Evolutionary conservation across 2,329 filamentous ascomycete species (phyloP), one percentile per base, ranked within the genome.

Genomic region (Colletotrichum lentis): DNA sequence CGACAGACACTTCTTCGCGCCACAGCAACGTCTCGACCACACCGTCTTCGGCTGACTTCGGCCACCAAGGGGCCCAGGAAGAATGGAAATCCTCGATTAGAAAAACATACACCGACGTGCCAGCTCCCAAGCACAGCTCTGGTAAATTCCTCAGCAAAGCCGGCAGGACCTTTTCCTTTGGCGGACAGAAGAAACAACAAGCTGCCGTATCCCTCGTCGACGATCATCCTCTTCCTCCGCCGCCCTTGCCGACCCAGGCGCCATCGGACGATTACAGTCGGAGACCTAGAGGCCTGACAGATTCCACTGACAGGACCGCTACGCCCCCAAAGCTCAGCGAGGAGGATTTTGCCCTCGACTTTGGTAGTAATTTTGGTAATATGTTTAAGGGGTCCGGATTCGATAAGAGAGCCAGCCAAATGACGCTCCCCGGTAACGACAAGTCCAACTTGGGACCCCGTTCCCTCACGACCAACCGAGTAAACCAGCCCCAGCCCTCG

Each of bases 1-100:
- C 85, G 61, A 85, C 83, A 71, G 86, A 88, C 76, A 86, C 85
- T 72, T 88, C 86, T 41, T 89, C 86, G 57, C 84, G 86, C 73
- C 85, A 88, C 75, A 88, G 86, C 76, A 87, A 87, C 76, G 84
- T 82, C 60, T 88, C 86, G n/a, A 88, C 86, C 44, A 81, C 86
- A 43, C 85, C 86, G 14, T 89, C 86, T 3, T 88, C 86, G 3
- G 82, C 85, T 59, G 86, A 83, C 60, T 73, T 78, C 41, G 76
- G 74, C 49, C 72, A 71, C 53, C 74, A 78, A 47, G 76, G 74
- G 50, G 72, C 71, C 11, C 78, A 80, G 44, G 80, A 84, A 64
- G 81, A 84, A 62, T 78, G 76, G 77, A 78, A 76, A 57, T 73
- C 74, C 49, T 69, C 73, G 41, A 73, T 71, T 62, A 82, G 76